Evolutionary conservation across 768 basidiomycete genomes (phyloP).

Genomic region (Leucogyrophana mollusca): DNA sequence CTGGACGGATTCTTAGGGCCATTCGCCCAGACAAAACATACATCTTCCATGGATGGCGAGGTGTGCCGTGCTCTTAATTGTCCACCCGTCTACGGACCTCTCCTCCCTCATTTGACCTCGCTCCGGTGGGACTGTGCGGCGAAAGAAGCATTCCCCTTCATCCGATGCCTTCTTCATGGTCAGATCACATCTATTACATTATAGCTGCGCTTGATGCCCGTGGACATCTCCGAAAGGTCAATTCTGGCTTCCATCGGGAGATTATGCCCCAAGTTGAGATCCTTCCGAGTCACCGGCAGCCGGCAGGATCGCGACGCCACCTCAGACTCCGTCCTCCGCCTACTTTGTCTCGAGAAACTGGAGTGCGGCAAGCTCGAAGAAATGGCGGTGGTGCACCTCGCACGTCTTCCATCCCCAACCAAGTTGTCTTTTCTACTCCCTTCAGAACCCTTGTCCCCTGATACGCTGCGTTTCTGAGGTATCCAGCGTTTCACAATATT

Average conservation of each 20-base stretch:
- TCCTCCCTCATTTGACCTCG: constrained; percentile 18
- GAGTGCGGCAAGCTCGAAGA: constrained; percentile 14
- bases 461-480: too few species aligned
- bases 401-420: constrained; percentile 15
- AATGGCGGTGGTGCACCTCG: constrained; percentile 19
- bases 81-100: constrained; percentile 19
- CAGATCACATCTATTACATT: too few species aligned
- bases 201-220: too few species aligned
- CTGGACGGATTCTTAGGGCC: too few species aligned
- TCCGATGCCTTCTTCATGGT: too few species aligned
- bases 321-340: constrained; percentile 1
- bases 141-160: too few species aligned
- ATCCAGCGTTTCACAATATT: too few species aligned
- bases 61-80: constrained; percentile 22
- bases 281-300: constrained; percentile 7
- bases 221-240: constrained; percentile 19
- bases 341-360: not conserved
- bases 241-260: constrained; percentile 18
- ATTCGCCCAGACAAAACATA: too few species aligned
- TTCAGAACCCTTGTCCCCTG: constrained; percentile 9
- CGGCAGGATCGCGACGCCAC: not conserved
- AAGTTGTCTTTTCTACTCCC: constrained; percentile 16
- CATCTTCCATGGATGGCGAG: constrained; percentile 19
- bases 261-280: constrained; percentile 17
- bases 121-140: constrained; percentile 17